A percentile compares a stretch with the other conserved stretches of the same genome.
These are phyloP conservation scores for Phialocephala sp. DNA, from an alignment of 2,329 filamentous ascomycete genomes.

Conservation along the genomic window DNA sequence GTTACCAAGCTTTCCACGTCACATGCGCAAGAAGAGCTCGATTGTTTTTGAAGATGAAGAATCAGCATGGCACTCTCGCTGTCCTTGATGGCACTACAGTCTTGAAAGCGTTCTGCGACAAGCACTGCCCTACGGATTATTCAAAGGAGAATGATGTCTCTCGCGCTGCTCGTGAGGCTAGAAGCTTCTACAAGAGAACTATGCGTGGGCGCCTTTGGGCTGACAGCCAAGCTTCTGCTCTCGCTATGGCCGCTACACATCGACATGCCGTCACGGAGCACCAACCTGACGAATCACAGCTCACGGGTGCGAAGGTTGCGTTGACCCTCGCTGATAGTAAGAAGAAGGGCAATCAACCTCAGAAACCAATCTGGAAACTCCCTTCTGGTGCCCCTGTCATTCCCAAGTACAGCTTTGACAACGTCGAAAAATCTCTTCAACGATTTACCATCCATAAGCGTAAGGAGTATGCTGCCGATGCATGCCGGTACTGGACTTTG, in stretches of 20 bases:
- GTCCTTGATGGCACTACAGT: constrained; percentile 80
- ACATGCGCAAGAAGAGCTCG: constrained; percentile 90
- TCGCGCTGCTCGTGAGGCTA: constrained; percentile 79
- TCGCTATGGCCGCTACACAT: constrained; percentile 78
- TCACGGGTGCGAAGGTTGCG: constrained; percentile 82
- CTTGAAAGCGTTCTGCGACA: constrained; percentile 94
- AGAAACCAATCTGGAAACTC: constrained; percentile 83
- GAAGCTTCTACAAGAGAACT: constrained; percentile 85
- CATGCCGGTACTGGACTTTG: constrained; percentile 96
- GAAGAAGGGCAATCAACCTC: constrained; percentile 71
- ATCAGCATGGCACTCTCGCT: constrained; percentile 77
- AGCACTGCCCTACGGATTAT: constrained; percentile 90
- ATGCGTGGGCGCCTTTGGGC: constrained; percentile 94
- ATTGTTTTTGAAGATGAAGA: constrained; percentile 96
- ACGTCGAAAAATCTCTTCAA: constrained; percentile 81
- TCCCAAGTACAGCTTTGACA: constrained; percentile 84
- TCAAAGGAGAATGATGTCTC: constrained; percentile 84
- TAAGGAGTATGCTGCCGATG: constrained; percentile 91
- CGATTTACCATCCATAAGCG: constrained; percentile 85
- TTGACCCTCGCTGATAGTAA: constrained; percentile 74
- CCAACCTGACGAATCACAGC: constrained; percentile 79
- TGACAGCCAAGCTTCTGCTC: constrained; percentile 83
- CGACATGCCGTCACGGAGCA: constrained; percentile 68
- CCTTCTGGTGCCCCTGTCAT: constrained; percentile 95
- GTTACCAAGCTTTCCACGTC: constrained; percentile 96